These are phyloP conservation scores for Ogataea hybrid DNA, from an alignment of 1,139 yeast genomes.

Conservation along the genomic window DNA sequence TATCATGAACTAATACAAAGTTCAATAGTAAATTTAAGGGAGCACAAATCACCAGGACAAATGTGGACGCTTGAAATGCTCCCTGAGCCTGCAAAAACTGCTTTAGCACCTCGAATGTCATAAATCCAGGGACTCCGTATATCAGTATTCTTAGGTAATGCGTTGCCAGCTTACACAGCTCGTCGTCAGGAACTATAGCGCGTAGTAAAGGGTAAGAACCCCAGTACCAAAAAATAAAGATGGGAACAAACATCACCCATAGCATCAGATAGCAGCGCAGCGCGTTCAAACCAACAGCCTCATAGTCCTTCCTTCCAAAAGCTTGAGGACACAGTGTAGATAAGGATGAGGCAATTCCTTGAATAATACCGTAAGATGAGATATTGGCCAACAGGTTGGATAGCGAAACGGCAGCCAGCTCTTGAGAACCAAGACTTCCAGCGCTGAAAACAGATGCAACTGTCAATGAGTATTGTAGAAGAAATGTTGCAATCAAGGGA, in stretches of 20 bases:
- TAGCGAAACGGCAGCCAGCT: constrained; percentile 69
- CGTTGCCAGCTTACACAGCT: constrained; percentile 54
- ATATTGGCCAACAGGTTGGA: constrained; percentile 77
- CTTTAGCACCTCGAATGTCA: constrained; percentile 69
- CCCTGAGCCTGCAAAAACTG: constrained; percentile 77
- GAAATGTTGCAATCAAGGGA: constrained; percentile 70
- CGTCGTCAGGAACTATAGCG: constrained; percentile 47
- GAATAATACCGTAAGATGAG: constrained; percentile 68
- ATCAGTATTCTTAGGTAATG: constrained; percentile 51
- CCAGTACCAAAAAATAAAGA: constrained; percentile 55
- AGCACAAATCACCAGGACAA: constrained; percentile 64
- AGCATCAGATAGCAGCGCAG: constrained; percentile 63
- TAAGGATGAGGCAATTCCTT: constrained; percentile 71
- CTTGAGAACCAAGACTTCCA: constrained; percentile 75
- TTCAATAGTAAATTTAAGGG: constrained; percentile 66
- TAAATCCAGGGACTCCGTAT: constrained; percentile 71
- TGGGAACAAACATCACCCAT: constrained; percentile 53
- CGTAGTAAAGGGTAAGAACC: constrained; percentile 46
- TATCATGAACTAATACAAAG: constrained; percentile 63
- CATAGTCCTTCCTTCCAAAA: constrained; percentile 62
- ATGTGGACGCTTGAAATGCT: constrained; percentile 74
- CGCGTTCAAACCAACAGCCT: constrained; percentile 62
- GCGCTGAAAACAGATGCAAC: constrained; percentile 83
- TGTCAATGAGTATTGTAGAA: constrained; percentile 77
- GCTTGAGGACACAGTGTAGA: constrained; percentile 81